Conservation (phyloP, 768 basidiomycete species). For the Mycena pura region DNA sequence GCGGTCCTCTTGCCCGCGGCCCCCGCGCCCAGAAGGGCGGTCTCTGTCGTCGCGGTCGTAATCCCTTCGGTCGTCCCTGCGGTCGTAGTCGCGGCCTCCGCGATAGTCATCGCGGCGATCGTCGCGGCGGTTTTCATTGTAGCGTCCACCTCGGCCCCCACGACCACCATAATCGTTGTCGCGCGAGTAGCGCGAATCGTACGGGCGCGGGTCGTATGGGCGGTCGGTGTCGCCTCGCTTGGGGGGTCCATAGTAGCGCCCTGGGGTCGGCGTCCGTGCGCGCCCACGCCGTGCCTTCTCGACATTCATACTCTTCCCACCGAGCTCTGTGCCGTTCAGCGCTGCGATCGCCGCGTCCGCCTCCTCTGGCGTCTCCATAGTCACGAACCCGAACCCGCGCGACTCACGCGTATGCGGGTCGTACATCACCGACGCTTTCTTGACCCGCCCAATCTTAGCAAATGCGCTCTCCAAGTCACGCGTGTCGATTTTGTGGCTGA, state of each 20-base stretch:
- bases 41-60: no score
- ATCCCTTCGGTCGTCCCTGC: slow-evolving; percentile 32
- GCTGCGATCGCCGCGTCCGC: slow-evolving; percentile 91
- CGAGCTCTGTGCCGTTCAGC: slow-evolving; percentile 81
- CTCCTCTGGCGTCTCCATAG: slow-evolving; percentile 81
- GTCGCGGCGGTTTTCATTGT: slow-evolving; percentile 54
- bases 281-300: slow-evolving; percentile 93
- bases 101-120: slow-evolving; percentile 48
- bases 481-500: slow-evolving; percentile 70
- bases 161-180: slow-evolving; percentile 59
- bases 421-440: slow-evolving; percentile 75
- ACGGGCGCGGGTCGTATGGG: slow-evolving; percentile 91
- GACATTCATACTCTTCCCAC: slow-evolving; percentile 89
- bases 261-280: slow-evolving; percentile 92
- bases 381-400: slow-evolving; percentile 83
- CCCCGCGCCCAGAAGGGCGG: no score
- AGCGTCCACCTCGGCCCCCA: slow-evolving; percentile 59
- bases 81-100: slow-evolving; percentile 27
- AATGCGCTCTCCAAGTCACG: slow-evolving; percentile 90
- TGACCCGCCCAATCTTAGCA: slow-evolving; percentile 82
- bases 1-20: no score
- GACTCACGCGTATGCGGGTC: slow-evolving; percentile 75
- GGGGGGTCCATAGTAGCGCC: slow-evolving; percentile 92
- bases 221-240: slow-evolving; percentile 78
- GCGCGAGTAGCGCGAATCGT: slow-evolving; percentile 85